These are phyloP conservation scores for Amniculicola lignicola DNA, from an alignment of 495 filamentous ascomycete species.

Conservation along the genomic window DNA sequence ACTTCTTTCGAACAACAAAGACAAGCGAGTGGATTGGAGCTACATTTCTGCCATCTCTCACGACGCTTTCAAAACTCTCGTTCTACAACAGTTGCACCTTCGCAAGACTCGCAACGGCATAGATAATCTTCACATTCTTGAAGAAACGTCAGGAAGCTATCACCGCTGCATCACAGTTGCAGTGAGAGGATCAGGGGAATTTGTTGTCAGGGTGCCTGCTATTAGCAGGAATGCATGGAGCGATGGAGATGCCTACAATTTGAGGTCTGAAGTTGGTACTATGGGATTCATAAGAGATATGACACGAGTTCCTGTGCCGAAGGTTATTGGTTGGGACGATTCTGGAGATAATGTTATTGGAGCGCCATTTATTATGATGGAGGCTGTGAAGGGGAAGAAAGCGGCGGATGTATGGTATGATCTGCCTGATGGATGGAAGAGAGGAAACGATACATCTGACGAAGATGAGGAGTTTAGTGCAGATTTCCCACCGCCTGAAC, in stretches of 20 bases:
- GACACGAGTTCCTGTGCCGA: slow-evolving; percentile 6
- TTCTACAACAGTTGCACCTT: slow-evolving; percentile 1
- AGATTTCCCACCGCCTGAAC: not conserved
- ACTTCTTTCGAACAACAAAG: no score
- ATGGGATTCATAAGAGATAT: slow-evolving; percentile 10
- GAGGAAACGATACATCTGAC: not conserved
- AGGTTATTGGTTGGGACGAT: slow-evolving; percentile 2
- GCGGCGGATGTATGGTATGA: not conserved
- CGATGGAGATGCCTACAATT: slow-evolving; percentile 6
- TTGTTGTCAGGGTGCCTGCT: slow-evolving; percentile 10
- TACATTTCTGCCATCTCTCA: no score
- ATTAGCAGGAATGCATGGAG: not conserved
- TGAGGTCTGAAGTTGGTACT: slow-evolving; percentile 1
- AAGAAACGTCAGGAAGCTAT: not conserved
- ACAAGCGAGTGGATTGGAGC: no score
- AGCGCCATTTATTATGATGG: slow-evolving; percentile 21
- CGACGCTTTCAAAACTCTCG: not conserved
- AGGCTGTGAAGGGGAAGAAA: not conserved
- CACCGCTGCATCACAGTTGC: not conserved
- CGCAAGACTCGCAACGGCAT: not conserved
- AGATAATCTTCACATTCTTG: not conserved
- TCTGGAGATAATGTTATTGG: slow-evolving; percentile 8
- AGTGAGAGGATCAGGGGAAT: not conserved
- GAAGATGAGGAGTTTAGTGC: not conserved
- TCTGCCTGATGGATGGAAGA: not conserved